phyloP scores from a whole-genome alignment of 805 yeast species.

The Metschnikowia sp. region DNA sequence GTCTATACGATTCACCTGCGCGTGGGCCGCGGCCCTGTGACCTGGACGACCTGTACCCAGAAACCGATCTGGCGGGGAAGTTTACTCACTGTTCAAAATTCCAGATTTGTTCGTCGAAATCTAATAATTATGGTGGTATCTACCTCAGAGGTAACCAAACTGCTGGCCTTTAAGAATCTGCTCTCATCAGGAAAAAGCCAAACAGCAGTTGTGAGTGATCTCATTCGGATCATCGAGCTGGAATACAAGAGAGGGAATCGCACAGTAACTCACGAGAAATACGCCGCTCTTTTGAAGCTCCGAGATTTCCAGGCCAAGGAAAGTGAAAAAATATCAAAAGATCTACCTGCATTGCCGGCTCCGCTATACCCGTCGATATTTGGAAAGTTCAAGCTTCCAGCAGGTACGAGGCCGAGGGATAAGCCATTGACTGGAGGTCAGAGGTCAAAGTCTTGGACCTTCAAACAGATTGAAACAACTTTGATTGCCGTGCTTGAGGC shows the following conservation, averaged over 20 bases:
- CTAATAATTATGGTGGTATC: background rate
- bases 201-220: conserved; percentile 6
- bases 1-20: too few relatives aligned
- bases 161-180: too few relatives aligned
- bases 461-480: conserved; percentile 29
- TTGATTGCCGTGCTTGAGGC: conserved; percentile 32
- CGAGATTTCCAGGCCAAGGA: conserved; percentile 18
- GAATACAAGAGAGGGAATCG: conserved; percentile 38
- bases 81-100: too few relatives aligned
- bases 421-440: background rate
- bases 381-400: conserved; percentile 26
- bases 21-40: background rate
- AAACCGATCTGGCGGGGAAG: background rate
- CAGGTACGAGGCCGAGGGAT: conserved; percentile 1
- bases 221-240: conserved; percentile 28
- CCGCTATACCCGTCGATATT: conserved; percentile 35
- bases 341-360: conserved; percentile 24
- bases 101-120: too few relatives aligned
- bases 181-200: background rate
- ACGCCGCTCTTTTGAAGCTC: conserved; percentile 28
- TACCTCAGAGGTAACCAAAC: background rate
- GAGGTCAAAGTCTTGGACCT: conserved; percentile 19
- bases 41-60: background rate
- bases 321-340: too few relatives aligned
- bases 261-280: conserved; percentile 36